A percentile compares a stretch with the other conserved stretches of the same genome.
These are phyloP conservation scores for Scedosporium minutisporum DNA, from an alignment of 2,329 filamentous ascomycete genomes.

Conservation along the genomic window DNA sequence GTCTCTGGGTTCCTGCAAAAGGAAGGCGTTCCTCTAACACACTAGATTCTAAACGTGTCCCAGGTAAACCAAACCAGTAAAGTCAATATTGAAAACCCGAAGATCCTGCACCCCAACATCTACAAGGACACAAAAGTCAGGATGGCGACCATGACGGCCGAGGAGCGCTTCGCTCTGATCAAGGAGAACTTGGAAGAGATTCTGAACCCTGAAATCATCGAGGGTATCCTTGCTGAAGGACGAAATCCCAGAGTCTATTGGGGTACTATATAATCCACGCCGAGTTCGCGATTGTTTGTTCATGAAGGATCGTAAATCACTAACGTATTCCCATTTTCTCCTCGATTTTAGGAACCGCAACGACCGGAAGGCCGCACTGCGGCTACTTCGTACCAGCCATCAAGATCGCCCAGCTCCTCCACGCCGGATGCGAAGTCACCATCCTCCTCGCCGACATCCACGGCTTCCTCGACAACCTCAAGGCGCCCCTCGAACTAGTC, in stretches of 20 bases:
- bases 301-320: background rate
- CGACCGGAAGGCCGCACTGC: conserved; percentile 78
- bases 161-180: conserved; percentile 66
- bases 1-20: background rate
- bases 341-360: conserved; percentile 52
- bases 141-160: conserved; percentile 26
- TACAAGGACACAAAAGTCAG: background rate
- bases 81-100: background rate
- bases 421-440: conserved; percentile 73
- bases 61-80: no score
- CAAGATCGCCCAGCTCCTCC: conserved; percentile 82
- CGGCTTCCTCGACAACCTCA: conserved; percentile 74
- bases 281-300: background rate
- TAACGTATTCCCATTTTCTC: background rate
- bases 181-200: conserved; percentile 72
- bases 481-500: conserved; percentile 82
- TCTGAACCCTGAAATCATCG: conserved; percentile 75
- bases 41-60: background rate
- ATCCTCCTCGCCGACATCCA: conserved; percentile 68
- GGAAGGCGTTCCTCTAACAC: background rate
- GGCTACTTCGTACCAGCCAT: conserved; percentile 84
- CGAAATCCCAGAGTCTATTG: conserved; percentile 74
- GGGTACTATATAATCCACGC: conserved; percentile 35
- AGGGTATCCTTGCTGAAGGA: conserved; percentile 60
- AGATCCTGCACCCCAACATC: background rate